Conservation (phyloP, 805 yeast species). For the Myxozyma lipomycoides region DNA sequence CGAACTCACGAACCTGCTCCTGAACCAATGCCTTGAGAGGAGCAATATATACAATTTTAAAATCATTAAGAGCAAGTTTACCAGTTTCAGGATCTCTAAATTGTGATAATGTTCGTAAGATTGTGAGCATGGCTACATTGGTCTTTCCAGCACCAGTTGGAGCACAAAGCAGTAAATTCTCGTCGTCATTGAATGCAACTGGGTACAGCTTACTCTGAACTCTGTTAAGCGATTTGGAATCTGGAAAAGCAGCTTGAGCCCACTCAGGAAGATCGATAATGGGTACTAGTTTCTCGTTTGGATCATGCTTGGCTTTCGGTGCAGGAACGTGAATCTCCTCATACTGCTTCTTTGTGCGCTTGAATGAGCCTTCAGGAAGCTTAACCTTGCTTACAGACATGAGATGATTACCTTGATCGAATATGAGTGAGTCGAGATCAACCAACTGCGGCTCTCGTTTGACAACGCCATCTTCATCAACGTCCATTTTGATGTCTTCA, state of each 20-base stretch:
- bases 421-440: slow-evolving; percentile 59
- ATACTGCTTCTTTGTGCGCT: slow-evolving; percentile 64
- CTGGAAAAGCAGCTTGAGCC: slow-evolving; percentile 74
- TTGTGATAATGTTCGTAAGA: slow-evolving; percentile 54
- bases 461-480: not conserved
- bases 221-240: slow-evolving; percentile 64
- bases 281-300: slow-evolving; percentile 47
- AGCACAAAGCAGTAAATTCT: slow-evolving; percentile 49
- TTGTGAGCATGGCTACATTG: slow-evolving; percentile 74
- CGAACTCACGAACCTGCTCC: slow-evolving; percentile 50
- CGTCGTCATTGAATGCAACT: slow-evolving; percentile 56
- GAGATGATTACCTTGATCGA: slow-evolving; percentile 70
- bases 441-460: slow-evolving; percentile 45
- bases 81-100: slow-evolving; percentile 59
- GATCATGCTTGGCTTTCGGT: slow-evolving; percentile 48
- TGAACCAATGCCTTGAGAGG: slow-evolving; percentile 58
- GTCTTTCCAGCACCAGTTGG: slow-evolving; percentile 65
- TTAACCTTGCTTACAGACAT: slow-evolving; percentile 63
- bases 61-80: slow-evolving; percentile 29
- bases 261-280: slow-evolving; percentile 70
- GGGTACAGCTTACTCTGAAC: slow-evolving; percentile 83
- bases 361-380: slow-evolving; percentile 81
- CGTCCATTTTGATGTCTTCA: slow-evolving; percentile 20
- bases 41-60: slow-evolving; percentile 48
- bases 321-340: slow-evolving; percentile 94